Percentiles rank a stretch among this genome's conserved stretches.
Conservation (phyloP, 129 eudicot genomes). For the Apium graveolens region DNA sequence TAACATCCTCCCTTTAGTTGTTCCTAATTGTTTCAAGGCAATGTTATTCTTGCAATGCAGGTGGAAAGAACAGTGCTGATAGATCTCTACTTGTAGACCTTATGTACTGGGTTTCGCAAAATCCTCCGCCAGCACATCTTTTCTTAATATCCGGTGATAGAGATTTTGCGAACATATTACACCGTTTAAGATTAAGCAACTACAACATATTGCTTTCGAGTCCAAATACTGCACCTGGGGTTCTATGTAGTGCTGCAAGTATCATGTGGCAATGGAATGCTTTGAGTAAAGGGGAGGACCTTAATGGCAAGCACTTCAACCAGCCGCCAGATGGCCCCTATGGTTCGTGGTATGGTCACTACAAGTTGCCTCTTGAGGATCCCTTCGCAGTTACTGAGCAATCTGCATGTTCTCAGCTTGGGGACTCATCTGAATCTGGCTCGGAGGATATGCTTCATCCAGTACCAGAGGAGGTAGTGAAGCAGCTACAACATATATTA, state of each 20-base stretch:
- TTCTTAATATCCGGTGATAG: constrained; percentile 82
- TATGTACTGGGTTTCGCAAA: constrained; percentile 91
- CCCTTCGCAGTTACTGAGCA: constrained; percentile 49
- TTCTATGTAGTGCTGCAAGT: constrained; percentile 89
- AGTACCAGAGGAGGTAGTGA: constrained; percentile 48
- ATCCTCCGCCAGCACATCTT: constrained; percentile 94
- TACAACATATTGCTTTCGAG: constrained; percentile 86
- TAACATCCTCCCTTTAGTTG: background rate
- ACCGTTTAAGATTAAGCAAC: constrained; percentile 85
- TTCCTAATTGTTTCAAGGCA: background rate
- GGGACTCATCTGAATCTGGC: constrained; percentile 25
- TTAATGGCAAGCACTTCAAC: constrained; percentile 68
- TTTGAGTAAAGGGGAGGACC: constrained; percentile 63
- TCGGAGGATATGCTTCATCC: constrained; percentile 36
- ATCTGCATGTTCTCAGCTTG: constrained; percentile 27
- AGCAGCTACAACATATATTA: constrained; percentile 38
- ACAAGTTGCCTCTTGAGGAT: constrained; percentile 71
- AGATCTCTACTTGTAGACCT: constrained; percentile 89
- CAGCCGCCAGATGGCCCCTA: constrained; percentile 98
- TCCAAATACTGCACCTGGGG: constrained; percentile 52
- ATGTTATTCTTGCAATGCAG: constrained; percentile 22
- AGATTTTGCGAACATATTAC: constrained; percentile 80
- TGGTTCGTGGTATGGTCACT: constrained; percentile 90
- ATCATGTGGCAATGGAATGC: constrained; percentile 95
- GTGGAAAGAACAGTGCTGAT: constrained; percentile 96